phyloP scores from a whole-genome alignment of 768 basidiomycete genomes.

The Guyanaporus albipodus region DNA sequence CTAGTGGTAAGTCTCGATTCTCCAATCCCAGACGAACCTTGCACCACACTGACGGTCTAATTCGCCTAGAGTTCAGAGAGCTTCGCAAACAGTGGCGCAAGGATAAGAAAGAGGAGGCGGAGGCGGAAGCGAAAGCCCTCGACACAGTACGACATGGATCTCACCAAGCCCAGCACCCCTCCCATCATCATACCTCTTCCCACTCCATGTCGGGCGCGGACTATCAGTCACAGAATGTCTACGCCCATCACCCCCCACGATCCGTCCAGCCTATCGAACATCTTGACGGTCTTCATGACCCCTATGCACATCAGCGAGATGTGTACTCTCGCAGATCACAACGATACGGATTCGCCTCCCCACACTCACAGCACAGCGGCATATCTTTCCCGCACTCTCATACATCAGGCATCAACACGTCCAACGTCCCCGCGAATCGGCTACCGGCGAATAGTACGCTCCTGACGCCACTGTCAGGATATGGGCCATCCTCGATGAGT shows the following conservation, averaged over 20 bases:
- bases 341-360: conserved; percentile 22
- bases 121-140: conserved; percentile 27
- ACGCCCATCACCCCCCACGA: conserved; percentile 24
- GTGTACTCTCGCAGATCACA: conserved; percentile 25
- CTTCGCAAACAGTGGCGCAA: conserved; percentile 95
- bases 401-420: conserved; percentile 20
- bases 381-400: conserved; percentile 24
- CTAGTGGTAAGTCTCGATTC: conserved; percentile 63
- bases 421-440: conserved; percentile 32
- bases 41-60: conserved; percentile 7
- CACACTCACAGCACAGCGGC: conserved; percentile 14
- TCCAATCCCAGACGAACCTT: background rate
- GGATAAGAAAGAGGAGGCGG: conserved; percentile 75
- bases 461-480: conserved; percentile 65
- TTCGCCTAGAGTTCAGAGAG: conserved; percentile 86
- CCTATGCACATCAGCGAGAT: conserved; percentile 14
- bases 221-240: conserved; percentile 20
- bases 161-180: conserved; percentile 15
- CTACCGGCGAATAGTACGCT: conserved; percentile 65
- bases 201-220: conserved; percentile 27
- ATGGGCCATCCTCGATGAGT: conserved; percentile 40
- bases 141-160: conserved; percentile 14
- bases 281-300: conserved; percentile 21
- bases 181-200: conserved; percentile 22
- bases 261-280: conserved; percentile 7